Conservation (phyloP, 2,329 filamentous ascomycete species). For the Diaporthe nobilis region DNA sequence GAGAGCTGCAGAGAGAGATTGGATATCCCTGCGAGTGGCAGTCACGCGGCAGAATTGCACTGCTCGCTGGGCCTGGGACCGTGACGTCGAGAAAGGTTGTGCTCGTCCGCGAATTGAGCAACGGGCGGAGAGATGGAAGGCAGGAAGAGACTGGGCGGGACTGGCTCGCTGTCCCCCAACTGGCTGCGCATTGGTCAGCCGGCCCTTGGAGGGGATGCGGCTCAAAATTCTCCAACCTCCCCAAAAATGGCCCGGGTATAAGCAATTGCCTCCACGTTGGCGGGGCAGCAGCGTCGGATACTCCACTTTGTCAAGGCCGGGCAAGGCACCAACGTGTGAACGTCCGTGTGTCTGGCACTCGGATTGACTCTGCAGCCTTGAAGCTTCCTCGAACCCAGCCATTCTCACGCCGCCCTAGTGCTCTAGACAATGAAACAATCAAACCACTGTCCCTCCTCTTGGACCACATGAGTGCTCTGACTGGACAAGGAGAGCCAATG, state of each 20-base stretch:
- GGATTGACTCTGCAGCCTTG: constrained; percentile 19
- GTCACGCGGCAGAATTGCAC: not conserved
- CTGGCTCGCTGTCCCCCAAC: not conserved
- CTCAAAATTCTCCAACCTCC: constrained; percentile 9
- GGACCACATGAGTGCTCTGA: not conserved
- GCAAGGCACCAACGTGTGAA: constrained; percentile 28
- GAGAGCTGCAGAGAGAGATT: not conserved
- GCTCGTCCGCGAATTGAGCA: constrained; percentile 3
- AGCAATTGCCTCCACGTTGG: constrained; percentile 1
- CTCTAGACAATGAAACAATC: not conserved
- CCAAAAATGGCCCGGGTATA: not conserved
- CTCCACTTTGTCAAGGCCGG: not conserved
- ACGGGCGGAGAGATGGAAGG: not conserved
- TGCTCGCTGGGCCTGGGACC: not conserved
- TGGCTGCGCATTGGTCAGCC: constrained; percentile 2
- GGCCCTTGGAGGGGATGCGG: not conserved
- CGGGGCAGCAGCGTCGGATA: constrained; percentile 1
- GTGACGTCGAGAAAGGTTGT: constrained; percentile 5
- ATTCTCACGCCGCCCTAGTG: constrained; percentile 18
- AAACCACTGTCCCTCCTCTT: not conserved
- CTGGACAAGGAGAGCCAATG: not conserved
- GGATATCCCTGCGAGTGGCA: not conserved
- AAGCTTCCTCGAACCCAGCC: not conserved
- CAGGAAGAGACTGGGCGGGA: not conserved
- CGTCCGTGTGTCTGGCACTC: not conserved